Evolutionary conservation across 2,329 filamentous ascomycete genomes (phyloP), one percentile per base, ranked within the genome.

Genomic region (Arachnomyces sp.): DNA sequence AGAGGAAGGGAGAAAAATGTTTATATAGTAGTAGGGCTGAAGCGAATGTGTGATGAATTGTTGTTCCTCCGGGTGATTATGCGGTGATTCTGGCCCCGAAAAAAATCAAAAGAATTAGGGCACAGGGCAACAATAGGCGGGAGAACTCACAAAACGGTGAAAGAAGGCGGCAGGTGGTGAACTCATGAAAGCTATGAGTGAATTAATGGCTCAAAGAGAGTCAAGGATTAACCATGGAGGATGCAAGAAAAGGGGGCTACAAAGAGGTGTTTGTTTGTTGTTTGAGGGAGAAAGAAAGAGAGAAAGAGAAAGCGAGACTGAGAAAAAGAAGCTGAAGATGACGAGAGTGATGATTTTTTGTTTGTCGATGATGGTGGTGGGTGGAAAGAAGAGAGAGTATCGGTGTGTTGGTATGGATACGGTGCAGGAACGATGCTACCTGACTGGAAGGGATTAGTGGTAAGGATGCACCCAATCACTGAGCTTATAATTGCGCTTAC

Each of bases 71-170:
- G 20, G 9, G 20, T 25, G 20, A 25, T 25, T 25, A 9, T 25
- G 20, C 5, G 20, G 20, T 5, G 20, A 9, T 5, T 25, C 20
- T 9, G 5, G 20, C 20, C 20, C 5, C 5, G 9, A 25, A 25
- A 25, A 25, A 25, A 25, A 25, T 25, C 5, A 25, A 25, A 25
- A 25, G 9, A 25, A 31, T 53, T 53, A 53, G 50, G 50, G 50
- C 43, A 53, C 47, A 53, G 50, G 50, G 50, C 50, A 50, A n/a
- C 45, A 32, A 12, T 12, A 16, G 12, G n/a, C 5, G 31, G 31
- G 31, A 13, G 31, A 13, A 16, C 15, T 16, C n/a, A 32, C 31
- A 5, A 5, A 16, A 32, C 15, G 15, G 31, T 13, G 31, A 16
- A 32, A 13, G 15, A 16, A 32, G 15, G 12, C 8, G n/a, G 28